A percentile compares a stretch with the other conserved stretches of the same genome.
Conservation (phyloP, 73 alveolate genomes). For the Strombidium stylifer region DNA sequence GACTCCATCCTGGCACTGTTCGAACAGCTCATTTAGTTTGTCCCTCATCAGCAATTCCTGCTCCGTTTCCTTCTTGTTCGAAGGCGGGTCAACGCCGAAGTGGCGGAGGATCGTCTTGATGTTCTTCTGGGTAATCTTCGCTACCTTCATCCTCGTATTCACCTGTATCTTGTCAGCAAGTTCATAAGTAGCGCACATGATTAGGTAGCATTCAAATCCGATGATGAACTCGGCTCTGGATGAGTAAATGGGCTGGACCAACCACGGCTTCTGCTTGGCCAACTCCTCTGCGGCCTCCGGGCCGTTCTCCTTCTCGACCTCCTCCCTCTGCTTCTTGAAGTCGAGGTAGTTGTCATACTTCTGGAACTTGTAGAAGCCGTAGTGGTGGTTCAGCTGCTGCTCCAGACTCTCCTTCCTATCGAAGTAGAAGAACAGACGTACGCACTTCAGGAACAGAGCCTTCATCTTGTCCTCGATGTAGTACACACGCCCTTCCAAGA, state of each 20-base stretch:
- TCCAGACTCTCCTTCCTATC: slow-evolving; percentile 32
- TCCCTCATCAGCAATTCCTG: no score
- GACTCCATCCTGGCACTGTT: slow-evolving; percentile 12
- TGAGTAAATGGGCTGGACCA: slow-evolving; percentile 28
- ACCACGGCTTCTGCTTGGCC: background rate
- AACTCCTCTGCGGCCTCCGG: no score
- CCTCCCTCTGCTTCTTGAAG: background rate
- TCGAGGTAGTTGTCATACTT: slow-evolving; percentile 22
- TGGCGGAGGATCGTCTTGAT: background rate
- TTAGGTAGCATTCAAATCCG: slow-evolving; percentile 10
- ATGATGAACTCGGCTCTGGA: slow-evolving; percentile 23
- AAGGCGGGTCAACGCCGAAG: background rate
- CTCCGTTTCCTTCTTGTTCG: slow-evolving; percentile 12
- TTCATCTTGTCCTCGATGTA: slow-evolving; percentile 27
- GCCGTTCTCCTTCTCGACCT: background rate
- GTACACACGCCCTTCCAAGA: slow-evolving; percentile 20
- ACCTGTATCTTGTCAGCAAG: background rate
- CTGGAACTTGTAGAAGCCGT: slow-evolving; percentile 54
- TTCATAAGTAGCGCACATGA: slow-evolving; percentile 10
- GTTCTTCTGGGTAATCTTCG: slow-evolving; percentile 14
- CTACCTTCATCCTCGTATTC: slow-evolving; percentile 8
- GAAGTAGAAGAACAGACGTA: slow-evolving; percentile 51
- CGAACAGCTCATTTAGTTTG: background rate
- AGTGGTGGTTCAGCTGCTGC: slow-evolving; percentile 30
- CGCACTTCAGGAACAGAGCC: slow-evolving; percentile 32